Conservation (phyloP, 148 eudicot genomes). For the Diospyros kaki region DNA sequence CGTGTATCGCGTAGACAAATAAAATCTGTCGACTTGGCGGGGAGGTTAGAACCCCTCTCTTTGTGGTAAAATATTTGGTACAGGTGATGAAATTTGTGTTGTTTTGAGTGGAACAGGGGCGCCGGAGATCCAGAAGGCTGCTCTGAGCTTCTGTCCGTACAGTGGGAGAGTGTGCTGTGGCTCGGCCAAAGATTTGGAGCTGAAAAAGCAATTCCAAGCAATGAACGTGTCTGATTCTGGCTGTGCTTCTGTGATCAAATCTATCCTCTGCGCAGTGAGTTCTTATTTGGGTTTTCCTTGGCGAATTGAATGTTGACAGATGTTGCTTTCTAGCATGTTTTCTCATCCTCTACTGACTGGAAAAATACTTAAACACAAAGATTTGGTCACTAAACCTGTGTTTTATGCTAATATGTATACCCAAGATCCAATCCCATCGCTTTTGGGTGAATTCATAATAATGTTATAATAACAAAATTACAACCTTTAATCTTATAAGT, state of each 20-base stretch:
- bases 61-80: neutral
- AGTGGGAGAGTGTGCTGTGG: slow-evolving; percentile 76
- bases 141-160: slow-evolving; percentile 60
- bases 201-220: slow-evolving; percentile 53
- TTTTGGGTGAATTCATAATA: no score
- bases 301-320: no score
- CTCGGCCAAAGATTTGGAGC: slow-evolving; percentile 45
- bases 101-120: slow-evolving; percentile 42
- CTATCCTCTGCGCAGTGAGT: slow-evolving; percentile 83
- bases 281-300: neutral
- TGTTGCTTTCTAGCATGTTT: no score
- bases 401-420: no score
- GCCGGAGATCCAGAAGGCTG: slow-evolving; percentile 34
- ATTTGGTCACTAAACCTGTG: no score
- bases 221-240: slow-evolving; percentile 68
- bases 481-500: no score
- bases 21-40: no score
- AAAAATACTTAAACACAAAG: no score
- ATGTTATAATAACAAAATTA: no score
- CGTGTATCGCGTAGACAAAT: no score
- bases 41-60: neutral
- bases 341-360: no score
- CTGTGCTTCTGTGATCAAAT: slow-evolving; percentile 72
- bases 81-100: slow-evolving; percentile 4
- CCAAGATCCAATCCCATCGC: no score